These are phyloP conservation scores for Phycomyces nitens DNA, from an alignment of 192 early-diverging fungal genomes.

Conservation along the genomic window DNA sequence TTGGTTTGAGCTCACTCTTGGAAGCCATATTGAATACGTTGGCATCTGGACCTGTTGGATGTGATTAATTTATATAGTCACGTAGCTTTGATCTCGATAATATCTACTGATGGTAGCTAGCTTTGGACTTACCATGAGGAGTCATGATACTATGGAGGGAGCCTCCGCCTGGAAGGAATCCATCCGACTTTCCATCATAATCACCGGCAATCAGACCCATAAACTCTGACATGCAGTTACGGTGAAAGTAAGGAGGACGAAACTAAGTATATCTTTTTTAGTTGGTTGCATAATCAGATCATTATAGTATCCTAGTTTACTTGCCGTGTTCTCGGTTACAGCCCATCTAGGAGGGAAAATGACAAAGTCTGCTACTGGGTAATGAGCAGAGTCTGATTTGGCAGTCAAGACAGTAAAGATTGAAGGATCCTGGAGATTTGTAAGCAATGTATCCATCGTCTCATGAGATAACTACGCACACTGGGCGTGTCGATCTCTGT, in stretches of 20 bases:
- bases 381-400: constrained; percentile 81
- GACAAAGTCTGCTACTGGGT: constrained; percentile 91
- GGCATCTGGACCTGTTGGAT: constrained; percentile 65
- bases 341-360: constrained; percentile 95
- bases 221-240: constrained; percentile 98
- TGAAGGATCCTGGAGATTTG: constrained; percentile 97
- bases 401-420: constrained; percentile 94
- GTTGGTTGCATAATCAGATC: too few relatives aligned
- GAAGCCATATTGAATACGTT: constrained; percentile 71
- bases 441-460: neutral
- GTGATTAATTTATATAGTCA: neutral
- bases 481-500: neutral
- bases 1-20: constrained; percentile 68
- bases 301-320: constrained; percentile 18
- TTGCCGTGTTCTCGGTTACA: constrained; percentile 86
- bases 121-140: constrained; percentile 61
- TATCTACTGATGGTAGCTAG: too few relatives aligned
- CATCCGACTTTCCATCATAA: constrained; percentile 92
- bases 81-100: too few relatives aligned
- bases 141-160: constrained; percentile 83
- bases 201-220: constrained; percentile 92
- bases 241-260: constrained; percentile 95
- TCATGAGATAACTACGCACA: neutral
- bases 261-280: constrained; percentile 43
- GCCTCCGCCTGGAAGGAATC: constrained; percentile 91